Conservation (phyloP, 257 asterid genomes). For the Datura wrightii region DNA sequence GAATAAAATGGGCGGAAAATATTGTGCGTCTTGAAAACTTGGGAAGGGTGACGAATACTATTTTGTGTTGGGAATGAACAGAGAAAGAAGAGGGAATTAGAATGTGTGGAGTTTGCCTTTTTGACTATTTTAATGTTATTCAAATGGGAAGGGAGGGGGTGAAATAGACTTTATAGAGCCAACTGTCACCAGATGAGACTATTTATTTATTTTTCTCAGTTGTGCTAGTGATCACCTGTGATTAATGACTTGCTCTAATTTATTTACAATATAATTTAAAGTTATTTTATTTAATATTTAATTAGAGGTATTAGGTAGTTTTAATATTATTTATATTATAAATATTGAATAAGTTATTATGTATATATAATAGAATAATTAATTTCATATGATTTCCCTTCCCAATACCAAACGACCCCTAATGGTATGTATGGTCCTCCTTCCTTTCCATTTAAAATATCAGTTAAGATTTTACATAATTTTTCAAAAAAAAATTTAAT, state of each 20-base stretch:
- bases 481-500: too few species aligned
- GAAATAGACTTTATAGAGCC: neutral
- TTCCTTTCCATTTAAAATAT: too few species aligned
- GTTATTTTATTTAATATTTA: too few species aligned
- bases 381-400: too few species aligned
- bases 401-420: too few species aligned
- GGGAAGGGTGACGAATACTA: neutral
- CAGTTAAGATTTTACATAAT: too few species aligned
- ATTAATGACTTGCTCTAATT: neutral
- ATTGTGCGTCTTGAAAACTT: neutral
- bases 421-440: too few species aligned
- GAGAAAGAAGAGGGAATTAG: neutral
- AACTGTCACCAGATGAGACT: neutral
- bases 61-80: neutral
- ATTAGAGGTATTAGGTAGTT: too few species aligned
- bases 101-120: neutral
- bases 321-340: too few species aligned
- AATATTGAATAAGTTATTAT: too few species aligned
- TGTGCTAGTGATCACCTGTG: neutral
- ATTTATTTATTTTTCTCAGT: neutral
- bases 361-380: too few species aligned
- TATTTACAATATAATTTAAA: too few species aligned
- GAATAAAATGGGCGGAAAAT: neutral
- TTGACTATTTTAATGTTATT: neutral
- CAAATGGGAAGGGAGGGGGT: neutral